Conservation (phyloP, 2,329 filamentous ascomycete genomes). For the Sporothrix humicola region DNA sequence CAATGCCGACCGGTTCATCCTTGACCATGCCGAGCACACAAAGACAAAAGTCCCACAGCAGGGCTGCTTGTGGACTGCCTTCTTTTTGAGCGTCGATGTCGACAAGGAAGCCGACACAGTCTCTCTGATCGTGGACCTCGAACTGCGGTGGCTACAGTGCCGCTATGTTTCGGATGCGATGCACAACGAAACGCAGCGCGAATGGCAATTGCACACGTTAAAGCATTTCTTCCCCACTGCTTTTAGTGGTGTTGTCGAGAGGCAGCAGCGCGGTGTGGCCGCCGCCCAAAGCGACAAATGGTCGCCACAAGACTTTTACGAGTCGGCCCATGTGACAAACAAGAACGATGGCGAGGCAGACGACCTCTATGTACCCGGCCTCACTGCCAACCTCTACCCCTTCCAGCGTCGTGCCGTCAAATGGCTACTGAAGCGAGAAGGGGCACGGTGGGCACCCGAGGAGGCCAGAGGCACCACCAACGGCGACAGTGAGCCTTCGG, state of each 20-base stretch:
- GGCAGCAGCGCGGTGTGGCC: not conserved
- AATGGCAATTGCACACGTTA: conserved; percentile 33
- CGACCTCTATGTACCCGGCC: conserved; percentile 51
- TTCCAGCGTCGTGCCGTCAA: conserved; percentile 74
- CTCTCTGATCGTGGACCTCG: conserved; percentile 36
- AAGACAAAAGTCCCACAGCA: not conserved
- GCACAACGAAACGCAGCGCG: conserved; percentile 11
- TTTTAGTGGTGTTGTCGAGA: not conserved
- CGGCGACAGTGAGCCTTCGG: conserved; percentile 16
- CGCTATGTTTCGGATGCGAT: conserved; percentile 33
- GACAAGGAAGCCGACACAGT: conserved; percentile 3
- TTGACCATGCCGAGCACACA: conserved; percentile 9
- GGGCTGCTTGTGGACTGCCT: conserved; percentile 35
- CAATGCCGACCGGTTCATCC: not conserved
- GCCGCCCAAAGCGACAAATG: conserved; percentile 27
- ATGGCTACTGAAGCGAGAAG: conserved; percentile 73
- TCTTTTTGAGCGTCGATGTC: conserved; percentile 25
- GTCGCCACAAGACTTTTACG: conserved; percentile 68
- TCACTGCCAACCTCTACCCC: conserved; percentile 65
- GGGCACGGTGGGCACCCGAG: conserved; percentile 55
- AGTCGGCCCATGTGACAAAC: conserved; percentile 67
- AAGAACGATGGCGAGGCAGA: conserved; percentile 49
- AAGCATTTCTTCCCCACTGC: conserved; percentile 36
- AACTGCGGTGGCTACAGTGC: conserved; percentile 44
- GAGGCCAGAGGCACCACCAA: not conserved